phyloP scores from a whole-genome alignment of 495 filamentous ascomycete genomes.

The Penicillium nucicola region DNA sequence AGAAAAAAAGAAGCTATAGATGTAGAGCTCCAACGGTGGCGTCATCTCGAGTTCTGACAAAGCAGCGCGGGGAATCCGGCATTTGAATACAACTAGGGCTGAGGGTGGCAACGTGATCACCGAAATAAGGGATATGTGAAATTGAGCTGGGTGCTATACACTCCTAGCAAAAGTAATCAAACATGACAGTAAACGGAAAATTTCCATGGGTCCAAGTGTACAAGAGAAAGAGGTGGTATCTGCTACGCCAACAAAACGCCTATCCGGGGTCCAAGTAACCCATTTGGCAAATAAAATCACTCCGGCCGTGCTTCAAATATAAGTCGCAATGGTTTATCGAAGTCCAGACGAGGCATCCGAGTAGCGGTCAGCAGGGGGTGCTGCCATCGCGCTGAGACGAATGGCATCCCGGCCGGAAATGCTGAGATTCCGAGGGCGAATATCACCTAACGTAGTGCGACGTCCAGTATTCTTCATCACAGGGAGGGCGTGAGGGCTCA shows the following conservation, averaged over 20 bases:
- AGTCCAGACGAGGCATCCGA: conserved; percentile 12
- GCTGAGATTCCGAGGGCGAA: conserved; percentile 43
- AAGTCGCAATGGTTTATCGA: conserved; percentile 9
- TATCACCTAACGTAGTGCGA: conserved; percentile 50
- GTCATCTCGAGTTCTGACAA: conserved; percentile 17
- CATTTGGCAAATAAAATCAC: conserved; percentile 9
- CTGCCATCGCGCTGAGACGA: conserved; percentile 40
- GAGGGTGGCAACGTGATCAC: neutral
- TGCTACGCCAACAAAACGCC: conserved; percentile 30
- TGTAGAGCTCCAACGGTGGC: conserved; percentile 2
- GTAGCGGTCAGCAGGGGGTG: conserved; percentile 19
- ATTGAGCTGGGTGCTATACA: neutral
- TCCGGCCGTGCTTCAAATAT: conserved; percentile 12
- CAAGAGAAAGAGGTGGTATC: conserved; percentile 34
- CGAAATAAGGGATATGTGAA: neutral
- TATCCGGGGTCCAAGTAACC: conserved; percentile 14
- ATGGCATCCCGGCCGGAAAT: conserved; percentile 42
- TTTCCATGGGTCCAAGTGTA: conserved; percentile 4
- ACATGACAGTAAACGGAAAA: conserved; percentile 5
- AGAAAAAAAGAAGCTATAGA: neutral
- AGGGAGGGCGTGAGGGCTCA: conserved; percentile 63
- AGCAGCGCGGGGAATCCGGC: conserved; percentile 6
- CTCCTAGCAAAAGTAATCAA: neutral
- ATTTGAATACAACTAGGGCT: neutral
- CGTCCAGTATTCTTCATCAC: conserved; percentile 58